Evolutionary conservation across 225 moss, liverwort and hornwort genomes (phyloP).

Genomic region (Climacium dendroides): DNA sequence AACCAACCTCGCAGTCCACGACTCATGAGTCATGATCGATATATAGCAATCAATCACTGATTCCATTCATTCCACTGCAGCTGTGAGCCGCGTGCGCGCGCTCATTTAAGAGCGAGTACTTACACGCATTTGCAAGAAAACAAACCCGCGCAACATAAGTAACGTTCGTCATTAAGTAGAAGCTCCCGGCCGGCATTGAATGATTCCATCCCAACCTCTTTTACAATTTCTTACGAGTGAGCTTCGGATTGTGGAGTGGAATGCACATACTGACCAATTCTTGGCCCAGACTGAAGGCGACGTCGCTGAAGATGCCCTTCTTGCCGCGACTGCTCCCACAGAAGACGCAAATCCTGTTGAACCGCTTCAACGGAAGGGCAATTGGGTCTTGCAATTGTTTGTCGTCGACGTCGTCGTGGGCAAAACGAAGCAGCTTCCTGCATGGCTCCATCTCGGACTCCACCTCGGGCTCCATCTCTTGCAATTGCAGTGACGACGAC

Average conservation of each 20-base stretch:
- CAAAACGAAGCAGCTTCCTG: neutral
- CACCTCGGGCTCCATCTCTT: neutral
- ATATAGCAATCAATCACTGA: neutral
- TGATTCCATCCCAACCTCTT: neutral
- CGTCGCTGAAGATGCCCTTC: constrained; percentile 21
- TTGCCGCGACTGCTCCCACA: constrained; percentile 25
- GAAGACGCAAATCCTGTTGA: constrained; percentile 19
- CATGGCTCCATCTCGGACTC: neutral
- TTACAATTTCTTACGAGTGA: neutral
- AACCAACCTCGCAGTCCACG: neutral
- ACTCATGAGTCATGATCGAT: neutral
- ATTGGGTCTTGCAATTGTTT: neutral
- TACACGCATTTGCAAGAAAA: neutral
- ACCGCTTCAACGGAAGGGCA: neutral
- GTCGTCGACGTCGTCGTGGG: neutral
- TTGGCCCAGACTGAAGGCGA: constrained; percentile 10
- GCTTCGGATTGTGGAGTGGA: neutral
- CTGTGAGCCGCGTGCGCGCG: neutral
- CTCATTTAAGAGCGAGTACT: neutral
- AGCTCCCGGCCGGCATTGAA: neutral
- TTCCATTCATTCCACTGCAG: neutral
- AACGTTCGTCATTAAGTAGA: neutral
- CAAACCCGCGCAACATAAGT: neutral
- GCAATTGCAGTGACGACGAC: neutral
- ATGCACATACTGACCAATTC: constrained; percentile 1